Conservation (phyloP, 2,329 filamentous ascomycete genomes). For the Penicillium sp. region DNA sequence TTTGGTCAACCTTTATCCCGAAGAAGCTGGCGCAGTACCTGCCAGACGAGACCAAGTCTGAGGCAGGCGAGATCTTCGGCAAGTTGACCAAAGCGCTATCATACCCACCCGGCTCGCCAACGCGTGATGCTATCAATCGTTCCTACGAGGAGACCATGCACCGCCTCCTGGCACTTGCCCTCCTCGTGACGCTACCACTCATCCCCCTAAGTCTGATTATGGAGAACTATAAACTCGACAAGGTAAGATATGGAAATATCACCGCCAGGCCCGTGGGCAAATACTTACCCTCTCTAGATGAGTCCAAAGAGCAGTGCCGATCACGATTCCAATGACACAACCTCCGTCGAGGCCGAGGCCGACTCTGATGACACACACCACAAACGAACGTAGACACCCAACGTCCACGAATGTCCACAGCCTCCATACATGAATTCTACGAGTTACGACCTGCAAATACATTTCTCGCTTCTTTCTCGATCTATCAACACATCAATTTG, state of each 20-base stretch:
- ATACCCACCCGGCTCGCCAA: constrained; percentile 59
- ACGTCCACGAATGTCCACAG: background rate
- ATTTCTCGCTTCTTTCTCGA: background rate
- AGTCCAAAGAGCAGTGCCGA: constrained; percentile 18
- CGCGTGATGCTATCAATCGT: constrained; percentile 61
- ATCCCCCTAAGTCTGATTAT: constrained; percentile 59
- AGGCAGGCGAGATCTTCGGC: constrained; percentile 53
- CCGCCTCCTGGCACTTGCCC: constrained; percentile 57
- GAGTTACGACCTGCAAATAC: constrained; percentile 11
- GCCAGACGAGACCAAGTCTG: constrained; percentile 46
- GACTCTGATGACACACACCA: constrained; percentile 21
- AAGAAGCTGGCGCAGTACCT: constrained; percentile 53
- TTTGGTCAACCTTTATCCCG: constrained; percentile 60
- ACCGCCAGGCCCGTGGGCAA: background rate
- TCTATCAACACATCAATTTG: background rate
- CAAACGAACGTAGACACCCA: constrained; percentile 27
- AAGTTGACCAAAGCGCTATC: constrained; percentile 57
- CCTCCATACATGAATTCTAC: constrained; percentile 6
- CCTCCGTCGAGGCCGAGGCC: constrained; percentile 13
- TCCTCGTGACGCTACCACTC: constrained; percentile 58
- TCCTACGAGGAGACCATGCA: constrained; percentile 68
- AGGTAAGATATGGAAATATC: constrained; percentile 33
- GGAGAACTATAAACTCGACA: constrained; percentile 60
- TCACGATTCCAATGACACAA: constrained; percentile 13
- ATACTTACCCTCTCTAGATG: constrained; percentile 26